Percentiles rank a stretch among this genome's conserved stretches.
Evolutionary conservation across 2,329 filamentous ascomycete genomes (phyloP).

Genomic region (Neonectria neomacrospora): DNA sequence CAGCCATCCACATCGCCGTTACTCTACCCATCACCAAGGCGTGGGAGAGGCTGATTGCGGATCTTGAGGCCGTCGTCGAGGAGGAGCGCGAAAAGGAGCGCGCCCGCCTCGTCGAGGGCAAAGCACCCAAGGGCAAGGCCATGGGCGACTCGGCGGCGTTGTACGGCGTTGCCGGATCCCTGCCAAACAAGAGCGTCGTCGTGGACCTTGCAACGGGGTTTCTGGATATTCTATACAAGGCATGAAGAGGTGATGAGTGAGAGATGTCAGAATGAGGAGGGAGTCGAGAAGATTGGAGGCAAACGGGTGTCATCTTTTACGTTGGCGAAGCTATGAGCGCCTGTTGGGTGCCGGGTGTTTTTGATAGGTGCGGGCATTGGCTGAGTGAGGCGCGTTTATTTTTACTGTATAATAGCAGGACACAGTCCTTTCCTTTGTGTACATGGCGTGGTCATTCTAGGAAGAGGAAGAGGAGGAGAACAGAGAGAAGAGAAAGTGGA

Average conservation of each 20-base stretch:
- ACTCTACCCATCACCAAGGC: conserved; percentile 86
- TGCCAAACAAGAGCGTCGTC: conserved; percentile 96
- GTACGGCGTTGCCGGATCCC: conserved; percentile 92
- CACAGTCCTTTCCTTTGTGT: not conserved
- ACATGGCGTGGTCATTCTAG: not conserved
- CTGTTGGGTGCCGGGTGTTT: conserved; percentile 15
- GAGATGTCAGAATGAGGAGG: conserved; percentile 7
- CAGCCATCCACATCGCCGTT: conserved; percentile 93
- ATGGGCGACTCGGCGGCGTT: conserved; percentile 86
- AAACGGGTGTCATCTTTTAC: conserved; percentile 15
- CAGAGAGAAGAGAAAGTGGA: not conserved
- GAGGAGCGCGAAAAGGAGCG: conserved; percentile 85
- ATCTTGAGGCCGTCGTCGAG: conserved; percentile 74
- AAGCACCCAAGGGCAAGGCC: conserved; percentile 71
- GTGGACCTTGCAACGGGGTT: conserved; percentile 91
- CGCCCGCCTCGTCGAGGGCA: conserved; percentile 75
- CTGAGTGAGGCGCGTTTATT: not conserved
- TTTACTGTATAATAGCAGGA: conserved; percentile 9
- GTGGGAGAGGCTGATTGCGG: conserved; percentile 80
- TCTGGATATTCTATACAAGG: conserved; percentile 92
- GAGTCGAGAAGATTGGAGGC: conserved; percentile 2
- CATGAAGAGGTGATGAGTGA: conserved; percentile 56
- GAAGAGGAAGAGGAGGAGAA: not conserved
- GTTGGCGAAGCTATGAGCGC: not conserved
- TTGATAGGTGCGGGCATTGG: conserved; percentile 1